Evolutionary conservation across 2,329 filamentous ascomycete species (phyloP), one percentile per base, ranked within the genome.

Genomic region (Pezicula radicicola): DNA sequence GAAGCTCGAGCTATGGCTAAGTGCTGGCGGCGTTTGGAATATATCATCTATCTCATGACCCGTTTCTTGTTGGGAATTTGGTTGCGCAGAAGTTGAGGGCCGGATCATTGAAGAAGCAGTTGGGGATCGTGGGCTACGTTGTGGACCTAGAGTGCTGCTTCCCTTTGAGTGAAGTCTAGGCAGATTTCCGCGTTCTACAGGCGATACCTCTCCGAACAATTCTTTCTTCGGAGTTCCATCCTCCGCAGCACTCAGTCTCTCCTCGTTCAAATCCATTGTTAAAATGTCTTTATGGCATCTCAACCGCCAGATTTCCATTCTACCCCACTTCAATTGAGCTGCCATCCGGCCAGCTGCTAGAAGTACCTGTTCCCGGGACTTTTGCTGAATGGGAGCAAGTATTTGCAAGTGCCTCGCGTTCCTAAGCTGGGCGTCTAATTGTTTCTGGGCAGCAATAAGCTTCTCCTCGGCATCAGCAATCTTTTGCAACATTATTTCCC

Each of bases 201-300:
- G 35, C 9, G 57, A 55, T 6, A 55, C 59, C 36, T 62, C 60
- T 9, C 25, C 50, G 5, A 35, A 47, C 18, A 50, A 10, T 9
- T 64, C 62, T 2, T 27, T 19, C 28, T 50, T 53, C 25, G 48
- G 47, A 27, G 33, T 30, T 7, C 18, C 36, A 16, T 40, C 46
- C 6, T 57, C 56, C 6, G 68, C 66, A 10, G 67, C 66, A 10
- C 65, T 66, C 33, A 69, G 63, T 21, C 55, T 64, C 63, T 96
- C 92, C 60, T 96, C 90, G 50, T 93, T 88, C 8, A 97, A 74
- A 66, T 99, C 94, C 69, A 91, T 80, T 5, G 84, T 76, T 18
- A 99, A 74, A 54, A 97, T 92, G 62, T 97, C 93, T 40, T 87
- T 85, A 68, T 99, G 92, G 59, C 92, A 97, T 64, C 84, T 93